Conservation (phyloP, 1,139 yeast species). For the Blastobotrys persicus region DNA sequence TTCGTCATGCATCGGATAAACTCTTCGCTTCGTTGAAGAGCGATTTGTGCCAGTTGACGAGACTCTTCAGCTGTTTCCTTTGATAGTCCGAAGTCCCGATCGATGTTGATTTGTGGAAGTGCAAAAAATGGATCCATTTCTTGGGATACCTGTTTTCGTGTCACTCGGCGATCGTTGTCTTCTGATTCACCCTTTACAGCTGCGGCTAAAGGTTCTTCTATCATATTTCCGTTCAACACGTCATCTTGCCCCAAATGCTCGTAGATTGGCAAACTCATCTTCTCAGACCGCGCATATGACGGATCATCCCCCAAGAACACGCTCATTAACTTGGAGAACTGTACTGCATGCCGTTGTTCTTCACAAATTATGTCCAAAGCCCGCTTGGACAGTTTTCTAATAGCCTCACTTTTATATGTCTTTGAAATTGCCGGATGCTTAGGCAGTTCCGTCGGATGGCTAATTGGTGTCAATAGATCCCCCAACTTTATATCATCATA, state of each 20-base stretch:
- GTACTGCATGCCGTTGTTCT: conserved; percentile 73
- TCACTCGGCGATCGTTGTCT: conserved; percentile 33
- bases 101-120: conserved; percentile 50
- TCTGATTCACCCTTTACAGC: conserved; percentile 16
- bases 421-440: conserved; percentile 66
- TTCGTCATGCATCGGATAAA: conserved; percentile 72
- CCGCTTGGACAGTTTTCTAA: conserved; percentile 60
- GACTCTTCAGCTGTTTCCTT: conserved; percentile 60
- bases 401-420: conserved; percentile 55
- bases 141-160: conserved; percentile 36
- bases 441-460: conserved; percentile 76
- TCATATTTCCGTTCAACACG: conserved; percentile 18
- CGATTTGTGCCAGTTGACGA: conserved; percentile 64
- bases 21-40: conserved; percentile 85
- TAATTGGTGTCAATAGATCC: conserved; percentile 70
- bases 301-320: conserved; percentile 88
- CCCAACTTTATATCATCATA: conserved; percentile 46
- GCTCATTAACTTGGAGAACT: conserved; percentile 67
- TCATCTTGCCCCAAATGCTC: conserved; percentile 54
- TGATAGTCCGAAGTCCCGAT: conserved; percentile 46
- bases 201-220: background rate
- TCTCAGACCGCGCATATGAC: conserved; percentile 58
- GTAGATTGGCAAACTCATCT: conserved; percentile 63
- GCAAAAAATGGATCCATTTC: conserved; percentile 64
- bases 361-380: conserved; percentile 73